Evolutionary conservation across 306 rosid genomes (phyloP).

Genomic region (barrel medic (Medicago truncatula)): MtrunA17r5.0-ANR NC_053045.1:46771501-46772000

Average conservation of each 20-base stretch:
- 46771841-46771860: slow-evolving; percentile 12
- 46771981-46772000: no score
- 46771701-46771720: no score
- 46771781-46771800: neutral
- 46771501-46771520: neutral
- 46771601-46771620: no score
- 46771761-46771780: no score
- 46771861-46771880: slow-evolving; percentile 18
- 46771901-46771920: neutral
- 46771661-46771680: no score
- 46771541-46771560: neutral
- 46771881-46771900: neutral
- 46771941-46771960: slow-evolving; percentile 1
- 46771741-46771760: no score
- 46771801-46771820: neutral
- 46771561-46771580: slow-evolving; percentile 9
- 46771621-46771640: no score
- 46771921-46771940: slow-evolving; percentile 22
- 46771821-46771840: neutral
- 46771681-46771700: no score
- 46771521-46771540: neutral
- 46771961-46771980: neutral
- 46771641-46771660: no score
- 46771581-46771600: neutral
- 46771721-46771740: no score